Evolutionary conservation across 805 yeast genomes (phyloP).

Genomic region (Starmerella cellae): DNA sequence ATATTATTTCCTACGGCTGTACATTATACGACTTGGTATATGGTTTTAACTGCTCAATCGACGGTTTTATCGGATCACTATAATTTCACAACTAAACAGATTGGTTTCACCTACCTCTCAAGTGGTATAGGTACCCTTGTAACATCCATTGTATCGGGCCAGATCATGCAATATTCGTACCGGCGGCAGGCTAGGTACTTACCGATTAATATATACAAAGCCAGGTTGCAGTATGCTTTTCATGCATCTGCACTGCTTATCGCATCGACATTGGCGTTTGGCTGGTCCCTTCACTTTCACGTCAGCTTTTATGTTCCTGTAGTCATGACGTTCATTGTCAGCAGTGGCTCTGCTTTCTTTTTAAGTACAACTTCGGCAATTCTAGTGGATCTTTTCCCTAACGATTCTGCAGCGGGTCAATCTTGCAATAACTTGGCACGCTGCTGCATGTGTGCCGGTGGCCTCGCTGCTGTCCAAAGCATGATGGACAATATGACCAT

Average conservation of each 20-base stretch:
- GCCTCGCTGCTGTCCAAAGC: constrained; percentile 49
- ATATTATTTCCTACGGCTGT: constrained; percentile 46
- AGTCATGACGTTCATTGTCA: constrained; percentile 43
- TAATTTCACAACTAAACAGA: constrained; percentile 38
- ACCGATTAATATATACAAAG: constrained; percentile 32
- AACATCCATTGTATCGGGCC: constrained; percentile 51
- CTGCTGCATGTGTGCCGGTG: constrained; percentile 59
- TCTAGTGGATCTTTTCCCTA: constrained; percentile 64
- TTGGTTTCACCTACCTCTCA: constrained; percentile 64
- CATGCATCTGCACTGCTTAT: constrained; percentile 33
- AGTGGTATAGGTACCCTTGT: constrained; percentile 54
- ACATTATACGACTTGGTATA: constrained; percentile 57
- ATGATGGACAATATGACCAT: constrained; percentile 46
- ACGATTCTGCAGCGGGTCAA: constrained; percentile 56
- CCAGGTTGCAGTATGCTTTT: constrained; percentile 39
- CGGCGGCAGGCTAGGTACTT: constrained; percentile 21
- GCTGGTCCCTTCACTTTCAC: constrained; percentile 53
- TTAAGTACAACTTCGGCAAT: constrained; percentile 49
- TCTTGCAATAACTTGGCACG: constrained; percentile 60
- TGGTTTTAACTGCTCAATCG: constrained; percentile 52
- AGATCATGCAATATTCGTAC: constrained; percentile 41
- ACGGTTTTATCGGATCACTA: constrained; percentile 41
- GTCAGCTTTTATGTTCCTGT: constrained; percentile 43
- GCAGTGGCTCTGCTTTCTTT: constrained; percentile 46
- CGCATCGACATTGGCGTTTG: constrained; percentile 41